Base-by-base conservation (phyloP, 805 yeast genomes). In the Candida cerambycidarum region DNA sequence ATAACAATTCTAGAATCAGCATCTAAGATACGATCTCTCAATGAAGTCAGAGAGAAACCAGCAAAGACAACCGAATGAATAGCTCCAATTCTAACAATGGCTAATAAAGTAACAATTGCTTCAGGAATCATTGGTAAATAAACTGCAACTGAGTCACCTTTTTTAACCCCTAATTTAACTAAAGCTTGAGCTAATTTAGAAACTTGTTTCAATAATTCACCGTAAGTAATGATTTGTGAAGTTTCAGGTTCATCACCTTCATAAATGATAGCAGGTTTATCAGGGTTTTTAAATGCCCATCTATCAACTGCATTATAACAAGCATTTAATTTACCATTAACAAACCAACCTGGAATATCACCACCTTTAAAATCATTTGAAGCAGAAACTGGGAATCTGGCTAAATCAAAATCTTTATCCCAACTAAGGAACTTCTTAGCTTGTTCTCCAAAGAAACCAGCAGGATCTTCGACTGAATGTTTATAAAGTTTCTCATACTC, bases 101-200 rank as follows among this genome's bases (percentile, higher is more conserved):
- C 99, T 59, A 92, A 75, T 78, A 92, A 80, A n/a, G 99, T 85
- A 44, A 93, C 80, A 48, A 93, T 73, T 15, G 97, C 97, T 70
- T 90, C 96, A 38, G 98, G 95, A 48, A 90, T 90, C 99, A 93
- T 92, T 59, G 99, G 99, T 62, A 92, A 72, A 68, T 92, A 92
- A 45, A 92, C 86, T 38, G 97, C 98, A 45, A 92, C 98, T 19
- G 95, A 86, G 61, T 92, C 99, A 60, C 99, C 99, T 67, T 88
- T 87, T 54, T 76, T 71, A 54, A 92, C 92, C 44, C 99, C 99
- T 79, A 89, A 82, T 45, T 82, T 76, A 50, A 77, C 71, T 62
- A 93, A 77, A 32, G 88, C 84, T 54, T 85, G 90, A 10, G 98
- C 96, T 55, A 89, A 82, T 59, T 85, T 82, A 52, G 85, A 83